These are phyloP conservation scores for Paracoccidioides brasiliensis DNA, from an alignment of 2,329 filamentous ascomycete species.

Conservation along the genomic window DNA sequence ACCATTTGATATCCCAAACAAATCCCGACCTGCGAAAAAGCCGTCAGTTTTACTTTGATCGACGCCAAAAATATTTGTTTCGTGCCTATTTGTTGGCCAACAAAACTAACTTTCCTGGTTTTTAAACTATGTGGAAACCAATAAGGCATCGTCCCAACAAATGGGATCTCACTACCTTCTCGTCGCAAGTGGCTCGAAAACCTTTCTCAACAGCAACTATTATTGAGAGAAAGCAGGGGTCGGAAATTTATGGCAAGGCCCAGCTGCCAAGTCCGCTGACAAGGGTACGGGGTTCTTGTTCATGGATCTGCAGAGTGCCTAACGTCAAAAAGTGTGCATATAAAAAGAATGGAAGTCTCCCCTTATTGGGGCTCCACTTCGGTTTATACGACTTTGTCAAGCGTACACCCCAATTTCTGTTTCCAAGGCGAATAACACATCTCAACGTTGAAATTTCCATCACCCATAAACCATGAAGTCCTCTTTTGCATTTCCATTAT, in stretches of 20 bases:
- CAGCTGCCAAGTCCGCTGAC: no score
- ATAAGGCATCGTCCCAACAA: background rate
- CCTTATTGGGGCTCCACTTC: no score
- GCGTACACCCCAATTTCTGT: background rate
- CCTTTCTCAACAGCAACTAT: no score
- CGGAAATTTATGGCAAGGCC: no score
- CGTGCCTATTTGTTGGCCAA: background rate
- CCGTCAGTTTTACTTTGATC: background rate
- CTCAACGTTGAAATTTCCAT: background rate
- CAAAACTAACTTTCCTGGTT: background rate
- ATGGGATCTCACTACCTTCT: background rate
- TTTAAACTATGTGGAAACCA: background rate
- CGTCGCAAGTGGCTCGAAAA: no score
- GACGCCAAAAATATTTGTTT: background rate
- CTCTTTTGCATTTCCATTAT: background rate
- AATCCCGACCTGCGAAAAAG: background rate
- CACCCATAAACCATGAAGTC: background rate
- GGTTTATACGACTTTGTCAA: background rate
- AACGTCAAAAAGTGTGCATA: background rate
- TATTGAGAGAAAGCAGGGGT: no score
- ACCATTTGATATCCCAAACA: background rate
- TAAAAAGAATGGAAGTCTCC: background rate
- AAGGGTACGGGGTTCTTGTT: no score
- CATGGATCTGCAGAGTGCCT: no score
- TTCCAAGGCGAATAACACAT: background rate